Percentiles rank a stretch among this genome's conserved stretches.
Conservation (phyloP, 2,329 filamentous ascomycete species). For the Sclerotiophoma versabilis region DNA sequence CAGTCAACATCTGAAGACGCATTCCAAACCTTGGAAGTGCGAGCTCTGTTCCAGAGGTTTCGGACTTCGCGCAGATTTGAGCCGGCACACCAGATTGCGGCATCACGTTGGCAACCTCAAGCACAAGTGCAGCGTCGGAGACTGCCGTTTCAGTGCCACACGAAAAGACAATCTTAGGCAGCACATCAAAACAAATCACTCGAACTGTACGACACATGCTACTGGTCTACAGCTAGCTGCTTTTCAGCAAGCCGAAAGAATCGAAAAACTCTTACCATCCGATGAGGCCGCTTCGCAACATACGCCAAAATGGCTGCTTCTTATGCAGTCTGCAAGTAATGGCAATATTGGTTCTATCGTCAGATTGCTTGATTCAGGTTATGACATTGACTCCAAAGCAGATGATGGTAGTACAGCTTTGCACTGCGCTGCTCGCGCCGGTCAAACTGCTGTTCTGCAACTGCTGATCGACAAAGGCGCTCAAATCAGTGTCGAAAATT, state of each 20-base stretch:
- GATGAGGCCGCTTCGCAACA: not conserved
- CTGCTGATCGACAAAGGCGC: conserved; percentile 10
- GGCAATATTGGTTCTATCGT: conserved; percentile 4
- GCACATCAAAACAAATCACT: conserved; percentile 1
- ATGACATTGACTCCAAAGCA: not conserved
- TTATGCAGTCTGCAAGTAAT: conserved; percentile 6
- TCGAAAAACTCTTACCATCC: too few species aligned
- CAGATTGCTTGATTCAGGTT: not conserved
- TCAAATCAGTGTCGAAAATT: not conserved
- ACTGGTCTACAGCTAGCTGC: too few species aligned
- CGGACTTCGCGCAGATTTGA: conserved; percentile 8
- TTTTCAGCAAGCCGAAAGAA: too few species aligned
- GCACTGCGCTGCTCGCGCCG: conserved; percentile 20
- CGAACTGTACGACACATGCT: too few species aligned
- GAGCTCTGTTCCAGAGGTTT: conserved; percentile 8
- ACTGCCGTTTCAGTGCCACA: not conserved
- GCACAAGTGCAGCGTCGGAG: not conserved
- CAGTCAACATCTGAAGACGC: conserved; percentile 20
- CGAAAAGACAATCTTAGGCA: conserved; percentile 20
- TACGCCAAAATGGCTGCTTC: not conserved
- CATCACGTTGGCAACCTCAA: conserved; percentile 13
- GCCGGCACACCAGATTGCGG: conserved; percentile 2
- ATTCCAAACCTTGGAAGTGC: conserved; percentile 12
- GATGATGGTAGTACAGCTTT: conserved; percentile 17
- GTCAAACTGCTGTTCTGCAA: not conserved